Percentiles rank a stretch among this genome's conserved stretches.
phyloP scores from a whole-genome alignment of 164 flowering plant genomes.

The Akebia trifoliata region DNA sequence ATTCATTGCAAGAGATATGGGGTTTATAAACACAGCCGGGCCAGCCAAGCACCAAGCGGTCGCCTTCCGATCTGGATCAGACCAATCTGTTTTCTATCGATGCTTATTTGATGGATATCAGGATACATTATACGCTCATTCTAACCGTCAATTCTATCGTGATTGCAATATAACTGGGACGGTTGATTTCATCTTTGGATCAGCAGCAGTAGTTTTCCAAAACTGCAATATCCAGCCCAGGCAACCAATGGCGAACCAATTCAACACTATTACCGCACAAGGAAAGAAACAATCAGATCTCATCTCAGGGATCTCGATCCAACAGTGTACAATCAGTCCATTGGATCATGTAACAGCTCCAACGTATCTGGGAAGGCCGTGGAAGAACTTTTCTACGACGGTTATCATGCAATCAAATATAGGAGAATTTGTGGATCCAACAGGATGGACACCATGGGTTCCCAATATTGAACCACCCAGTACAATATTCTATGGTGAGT shows the following conservation, averaged over 20 bases:
- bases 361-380: slow-evolving; percentile 79
- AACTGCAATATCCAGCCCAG: slow-evolving; percentile 62
- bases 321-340: slow-evolving; percentile 34
- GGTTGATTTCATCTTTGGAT: slow-evolving; percentile 82
- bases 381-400: slow-evolving; percentile 75
- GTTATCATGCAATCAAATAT: slow-evolving; percentile 59
- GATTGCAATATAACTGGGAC: slow-evolving; percentile 72
- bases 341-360: slow-evolving; percentile 32
- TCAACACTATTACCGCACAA: slow-evolving; percentile 75
- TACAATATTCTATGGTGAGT: slow-evolving; percentile 73
- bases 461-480: slow-evolving; percentile 37
- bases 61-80: slow-evolving; percentile 67
- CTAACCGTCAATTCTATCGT: slow-evolving; percentile 76
- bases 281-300: slow-evolving; percentile 69
- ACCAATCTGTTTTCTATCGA: slow-evolving; percentile 47
- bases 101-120: slow-evolving; percentile 68
- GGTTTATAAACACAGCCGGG: slow-evolving; percentile 68
- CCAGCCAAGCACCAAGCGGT: slow-evolving; percentile 77
- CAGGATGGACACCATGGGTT: slow-evolving; percentile 66
- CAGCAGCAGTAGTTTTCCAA: slow-evolving; percentile 64
- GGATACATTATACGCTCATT: slow-evolving; percentile 80
- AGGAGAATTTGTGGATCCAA: slow-evolving; percentile 38
- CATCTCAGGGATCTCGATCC: slow-evolving; percentile 71
- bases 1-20: slow-evolving; percentile 63
- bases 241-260: slow-evolving; percentile 54